phyloP scores from a whole-genome alignment of 805 yeast species.

The Tetrapisispora iriomotensis region DNA sequence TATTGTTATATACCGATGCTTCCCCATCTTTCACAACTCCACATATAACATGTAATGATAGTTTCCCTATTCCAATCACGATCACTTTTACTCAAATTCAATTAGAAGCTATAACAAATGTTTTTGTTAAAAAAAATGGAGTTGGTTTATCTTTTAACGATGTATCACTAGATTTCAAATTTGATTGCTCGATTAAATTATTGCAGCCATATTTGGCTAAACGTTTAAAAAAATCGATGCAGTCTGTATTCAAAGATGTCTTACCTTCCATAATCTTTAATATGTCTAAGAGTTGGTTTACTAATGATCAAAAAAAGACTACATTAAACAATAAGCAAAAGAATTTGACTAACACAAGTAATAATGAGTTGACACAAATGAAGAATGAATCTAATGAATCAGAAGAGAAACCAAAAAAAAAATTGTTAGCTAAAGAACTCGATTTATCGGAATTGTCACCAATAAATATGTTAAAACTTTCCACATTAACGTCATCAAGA shows the following conservation, averaged over 20 bases:
- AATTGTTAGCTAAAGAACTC: conserved; percentile 11
- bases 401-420: background rate
- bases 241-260: conserved; percentile 26
- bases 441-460: conserved; percentile 43
- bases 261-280: conserved; percentile 28
- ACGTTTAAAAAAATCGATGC: conserved; percentile 28
- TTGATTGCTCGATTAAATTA: conserved; percentile 29
- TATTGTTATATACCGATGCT: conserved; percentile 20
- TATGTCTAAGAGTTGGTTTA: conserved; percentile 28
- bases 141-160: conserved; percentile 31
- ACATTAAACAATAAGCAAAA: background rate
- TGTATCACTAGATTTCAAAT: conserved; percentile 28
- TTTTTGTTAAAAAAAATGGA: conserved; percentile 26
- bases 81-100: conserved; percentile 27
- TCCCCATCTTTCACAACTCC: conserved; percentile 27
- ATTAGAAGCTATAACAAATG: conserved; percentile 28
- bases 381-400: background rate
- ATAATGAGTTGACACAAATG: background rate
- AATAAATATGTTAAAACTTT: conserved; percentile 55
- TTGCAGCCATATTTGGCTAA: conserved; percentile 28
- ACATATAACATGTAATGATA: conserved; percentile 25
- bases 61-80: conserved; percentile 28
- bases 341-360: background rate
- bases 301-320: conserved; percentile 3
- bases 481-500: conserved; percentile 61